A percentile compares a stretch with the other conserved stretches of the same genome.
Evolutionary conservation across 352 stramenopile species (phyloP).

Genomic region (Achlya hypogyna): DNA sequence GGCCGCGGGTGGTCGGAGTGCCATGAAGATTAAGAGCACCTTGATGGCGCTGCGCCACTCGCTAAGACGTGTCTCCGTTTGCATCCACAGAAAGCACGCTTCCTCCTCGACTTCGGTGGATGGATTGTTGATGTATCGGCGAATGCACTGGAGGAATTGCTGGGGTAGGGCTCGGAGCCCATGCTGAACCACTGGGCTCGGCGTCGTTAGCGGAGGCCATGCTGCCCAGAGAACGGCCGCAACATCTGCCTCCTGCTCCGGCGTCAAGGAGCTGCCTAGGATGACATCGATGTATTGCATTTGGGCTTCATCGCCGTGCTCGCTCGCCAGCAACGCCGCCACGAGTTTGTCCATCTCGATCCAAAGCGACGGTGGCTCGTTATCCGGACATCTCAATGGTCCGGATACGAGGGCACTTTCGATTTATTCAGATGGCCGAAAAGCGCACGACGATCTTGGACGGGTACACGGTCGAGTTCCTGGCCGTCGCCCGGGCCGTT

Average conservation of each 20-base stretch:
- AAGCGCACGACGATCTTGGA: too few relatives aligned
- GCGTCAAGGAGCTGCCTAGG: neutral
- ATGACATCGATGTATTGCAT: conserved; percentile 12
- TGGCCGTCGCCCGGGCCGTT: too few relatives aligned
- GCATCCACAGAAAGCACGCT: conserved; percentile 16
- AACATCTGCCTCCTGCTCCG: neutral
- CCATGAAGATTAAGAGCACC: conserved; percentile 11
- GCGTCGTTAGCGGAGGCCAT: conserved; percentile 2
- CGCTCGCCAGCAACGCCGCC: conserved; percentile 1
- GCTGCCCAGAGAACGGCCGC: neutral
- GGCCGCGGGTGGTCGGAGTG: neutral
- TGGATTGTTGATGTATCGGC: conserved; percentile 8
- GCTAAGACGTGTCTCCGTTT: neutral
- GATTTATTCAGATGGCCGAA: too few relatives aligned
- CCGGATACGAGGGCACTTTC: neutral
- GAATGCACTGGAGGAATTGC: conserved; percentile 12
- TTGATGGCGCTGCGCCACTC: conserved; percentile 17
- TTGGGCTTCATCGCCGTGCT: conserved; percentile 13
- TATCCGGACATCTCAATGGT: neutral
- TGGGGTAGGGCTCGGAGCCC: neutral
- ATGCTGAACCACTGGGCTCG: neutral
- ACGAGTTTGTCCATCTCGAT: conserved; percentile 16
- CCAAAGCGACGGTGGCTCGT: neutral
- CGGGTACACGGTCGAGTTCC: too few relatives aligned
- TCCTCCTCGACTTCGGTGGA: neutral